Evolutionary conservation across 2,329 filamentous ascomycete genomes (phyloP).

Genomic region (Neofusicoccum kwambonambiense): DNA sequence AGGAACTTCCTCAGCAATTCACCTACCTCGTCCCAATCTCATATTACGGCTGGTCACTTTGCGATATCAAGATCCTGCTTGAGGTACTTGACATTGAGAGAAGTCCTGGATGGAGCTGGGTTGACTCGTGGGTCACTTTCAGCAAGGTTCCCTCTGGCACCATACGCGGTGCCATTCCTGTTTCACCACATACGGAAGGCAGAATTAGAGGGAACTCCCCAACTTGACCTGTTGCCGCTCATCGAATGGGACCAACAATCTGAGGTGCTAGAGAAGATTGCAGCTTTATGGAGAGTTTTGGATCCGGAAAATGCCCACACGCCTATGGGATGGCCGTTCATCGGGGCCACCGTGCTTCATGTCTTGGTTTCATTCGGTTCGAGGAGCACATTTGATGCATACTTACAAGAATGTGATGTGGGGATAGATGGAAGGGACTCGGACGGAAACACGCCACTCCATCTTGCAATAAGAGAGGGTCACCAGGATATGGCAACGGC

Average conservation of each 20-base stretch:
- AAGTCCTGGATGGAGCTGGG: not conserved
- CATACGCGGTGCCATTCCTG: not conserved
- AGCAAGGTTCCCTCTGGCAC: not conserved
- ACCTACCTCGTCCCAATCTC: not conserved
- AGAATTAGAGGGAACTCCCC: not conserved
- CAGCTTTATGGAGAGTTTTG: not conserved
- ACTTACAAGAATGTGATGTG: not conserved
- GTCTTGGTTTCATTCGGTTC: not conserved
- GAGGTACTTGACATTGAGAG: not conserved
- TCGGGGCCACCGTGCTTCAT: not conserved
- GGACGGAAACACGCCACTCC: not conserved
- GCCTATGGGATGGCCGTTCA: not conserved
- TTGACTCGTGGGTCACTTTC: not conserved
- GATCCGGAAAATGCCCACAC: not conserved
- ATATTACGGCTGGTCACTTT: not conserved
- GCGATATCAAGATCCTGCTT: not conserved
- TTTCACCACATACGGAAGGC: not conserved
- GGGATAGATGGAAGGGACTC: not conserved
- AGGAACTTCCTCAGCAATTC: conserved; percentile 11
- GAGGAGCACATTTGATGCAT: not conserved
- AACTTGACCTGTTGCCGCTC: not conserved
- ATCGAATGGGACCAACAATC: not conserved
- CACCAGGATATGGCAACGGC: not conserved
- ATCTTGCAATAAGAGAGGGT: not conserved
- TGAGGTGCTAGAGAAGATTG: not conserved